phyloP scores from a whole-genome alignment of 2,329 filamentous ascomycete genomes.

The Aspergillus fumigatus region DNA sequence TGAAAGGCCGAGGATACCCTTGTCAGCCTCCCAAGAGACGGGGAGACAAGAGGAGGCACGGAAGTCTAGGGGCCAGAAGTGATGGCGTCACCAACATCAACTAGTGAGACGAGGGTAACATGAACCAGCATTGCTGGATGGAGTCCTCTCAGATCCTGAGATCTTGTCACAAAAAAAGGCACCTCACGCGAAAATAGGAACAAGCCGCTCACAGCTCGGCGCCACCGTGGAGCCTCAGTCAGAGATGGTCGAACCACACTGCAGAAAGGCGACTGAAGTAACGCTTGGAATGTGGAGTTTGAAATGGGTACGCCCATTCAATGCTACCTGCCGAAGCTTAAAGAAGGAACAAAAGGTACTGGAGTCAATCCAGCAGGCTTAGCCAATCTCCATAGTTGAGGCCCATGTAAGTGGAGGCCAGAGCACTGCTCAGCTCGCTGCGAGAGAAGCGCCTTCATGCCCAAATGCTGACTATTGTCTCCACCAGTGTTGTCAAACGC shows the following conservation, averaged over 20 bases:
- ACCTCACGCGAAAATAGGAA: neutral
- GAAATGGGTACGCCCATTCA: neutral
- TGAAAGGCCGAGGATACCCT: conserved; percentile 11
- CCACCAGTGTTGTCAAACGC: neutral
- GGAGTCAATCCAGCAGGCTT: neutral
- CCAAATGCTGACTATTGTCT: neutral
- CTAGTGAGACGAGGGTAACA: neutral
- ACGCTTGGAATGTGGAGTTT: neutral
- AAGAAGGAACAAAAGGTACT: neutral
- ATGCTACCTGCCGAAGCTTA: neutral
- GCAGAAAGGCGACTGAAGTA: neutral
- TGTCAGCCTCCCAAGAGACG: conserved; percentile 1
- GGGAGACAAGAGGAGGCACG: conserved; percentile 2
- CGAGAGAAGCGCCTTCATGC: neutral
- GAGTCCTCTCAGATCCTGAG: neutral
- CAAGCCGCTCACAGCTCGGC: neutral
- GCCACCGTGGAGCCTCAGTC: neutral
- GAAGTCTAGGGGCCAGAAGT: conserved; percentile 1
- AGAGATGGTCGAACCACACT: neutral
- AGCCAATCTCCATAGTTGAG: neutral
- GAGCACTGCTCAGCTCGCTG: neutral
- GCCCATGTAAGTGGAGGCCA: neutral
- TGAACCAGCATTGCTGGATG: neutral
- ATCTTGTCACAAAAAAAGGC: neutral
- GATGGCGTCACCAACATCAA: conserved; percentile 12